Evolutionary conservation across 2,329 filamentous ascomycete genomes (phyloP).

Genomic region (Alternaria ventricosa): DNA sequence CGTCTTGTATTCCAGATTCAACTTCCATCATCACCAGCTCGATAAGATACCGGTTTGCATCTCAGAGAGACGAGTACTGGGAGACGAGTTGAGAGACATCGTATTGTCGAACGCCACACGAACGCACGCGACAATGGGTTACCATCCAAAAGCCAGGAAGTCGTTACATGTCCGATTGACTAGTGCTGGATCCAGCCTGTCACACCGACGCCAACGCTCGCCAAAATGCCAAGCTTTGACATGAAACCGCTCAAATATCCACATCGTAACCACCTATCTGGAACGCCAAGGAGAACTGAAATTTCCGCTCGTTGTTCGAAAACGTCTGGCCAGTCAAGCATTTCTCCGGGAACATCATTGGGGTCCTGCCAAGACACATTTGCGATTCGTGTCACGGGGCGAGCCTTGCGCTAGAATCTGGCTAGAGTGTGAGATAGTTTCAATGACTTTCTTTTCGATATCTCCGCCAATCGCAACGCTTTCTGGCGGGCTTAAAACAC

Average conservation of each 20-base stretch:
- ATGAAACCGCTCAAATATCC: slow-evolving; percentile 17
- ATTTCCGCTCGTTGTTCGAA: slow-evolving; percentile 5
- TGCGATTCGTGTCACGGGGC: background rate
- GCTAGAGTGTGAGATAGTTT: slow-evolving; percentile 11
- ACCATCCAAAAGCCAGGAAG: background rate
- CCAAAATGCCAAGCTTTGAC: slow-evolving; percentile 5
- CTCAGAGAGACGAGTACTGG: background rate
- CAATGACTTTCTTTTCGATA: background rate
- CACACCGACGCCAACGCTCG: slow-evolving; percentile 8
- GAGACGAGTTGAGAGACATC: background rate
- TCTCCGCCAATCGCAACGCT: background rate
- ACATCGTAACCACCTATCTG: slow-evolving; percentile 1
- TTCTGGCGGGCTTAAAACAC: slow-evolving; percentile 8
- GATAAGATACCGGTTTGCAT: background rate
- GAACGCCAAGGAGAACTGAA: slow-evolving; percentile 1
- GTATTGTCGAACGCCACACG: background rate
- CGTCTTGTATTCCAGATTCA: background rate
- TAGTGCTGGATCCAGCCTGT: slow-evolving; percentile 6
- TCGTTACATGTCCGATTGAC: background rate
- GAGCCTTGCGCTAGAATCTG: background rate
- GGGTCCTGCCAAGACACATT: background rate
- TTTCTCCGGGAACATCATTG: slow-evolving; percentile 5
- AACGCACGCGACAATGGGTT: background rate
- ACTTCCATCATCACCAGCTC: background rate
- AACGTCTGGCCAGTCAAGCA: slow-evolving; percentile 7